Base-by-base conservation (phyloP, 2,329 filamentous ascomycete genomes). In the Cercospora sp. region DNA sequence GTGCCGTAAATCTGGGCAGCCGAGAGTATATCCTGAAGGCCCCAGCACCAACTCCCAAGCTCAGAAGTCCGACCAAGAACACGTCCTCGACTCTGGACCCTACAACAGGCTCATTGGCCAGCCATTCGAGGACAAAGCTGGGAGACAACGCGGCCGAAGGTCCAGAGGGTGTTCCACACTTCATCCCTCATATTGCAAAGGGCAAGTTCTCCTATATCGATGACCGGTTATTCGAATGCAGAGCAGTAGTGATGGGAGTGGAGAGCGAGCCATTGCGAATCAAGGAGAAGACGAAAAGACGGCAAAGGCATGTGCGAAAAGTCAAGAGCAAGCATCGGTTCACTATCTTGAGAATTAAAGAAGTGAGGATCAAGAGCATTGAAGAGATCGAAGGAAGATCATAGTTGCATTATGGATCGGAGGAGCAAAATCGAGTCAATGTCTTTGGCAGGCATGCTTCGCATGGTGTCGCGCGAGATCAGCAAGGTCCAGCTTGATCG, bases 271-370 rank as follows among this genome's bases (percentile, higher is more conserved):
- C 85, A 53, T 79, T 86, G 82, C 75, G 83, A 64, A 76, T 85
- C 42, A 83, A 81, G 76, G 83, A 85, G 79, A 86, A 86, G 82
- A 87, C 84, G 76, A 90, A 90, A 79, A 84, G 92, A 77, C 86
- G 90, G 77, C 84, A 87, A 74, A 81, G 88, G 71, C 85, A 87
- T 77, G 86, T 87, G 60, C 92, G 89, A 84, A 88, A 86, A 68
- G 90, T 95, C 9, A 90, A 86, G 83, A 97, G 93, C 84, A 97
- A 99, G 86, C 92, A 97, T 78, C 86, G 88, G 76, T 97, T 91
- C 80, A 99, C 95, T 2, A 87, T 97, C 23, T 78, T 99, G 80
- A 86, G 89, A 77, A 91, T 99, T 71, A 90, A 91, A 77, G 92
- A 98, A 81, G 78, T 98, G 71, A 90, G 87, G 77, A 85, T 97